These are phyloP conservation scores for Saccharum spontaneum DNA, from an alignment of 176 grass and related monocot species.

Conservation along the genomic window DNA sequence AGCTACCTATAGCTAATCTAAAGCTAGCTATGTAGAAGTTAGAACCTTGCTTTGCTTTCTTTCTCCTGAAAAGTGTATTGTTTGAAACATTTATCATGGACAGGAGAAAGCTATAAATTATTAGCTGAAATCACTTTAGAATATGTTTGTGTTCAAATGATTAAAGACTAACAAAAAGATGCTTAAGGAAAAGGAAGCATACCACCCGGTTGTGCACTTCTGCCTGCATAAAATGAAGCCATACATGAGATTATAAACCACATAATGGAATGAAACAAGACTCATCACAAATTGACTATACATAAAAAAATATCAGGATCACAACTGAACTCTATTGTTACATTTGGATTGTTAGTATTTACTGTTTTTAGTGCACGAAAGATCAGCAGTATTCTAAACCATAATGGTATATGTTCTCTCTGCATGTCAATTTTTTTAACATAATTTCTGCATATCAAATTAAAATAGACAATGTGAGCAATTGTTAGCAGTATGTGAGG, in stretches of 20 bases:
- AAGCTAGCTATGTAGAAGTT: not conserved
- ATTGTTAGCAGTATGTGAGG: slow-evolving; percentile 1
- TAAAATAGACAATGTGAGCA: slow-evolving; percentile 5
- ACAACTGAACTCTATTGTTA: slow-evolving; percentile 3
- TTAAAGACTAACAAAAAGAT: slow-evolving; percentile 14
- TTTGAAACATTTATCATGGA: slow-evolving; percentile 12
- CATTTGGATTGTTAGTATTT: slow-evolving; percentile 5
- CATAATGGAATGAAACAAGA: slow-evolving; percentile 18
- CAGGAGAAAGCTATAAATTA: not conserved
- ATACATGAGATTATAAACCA: slow-evolving; percentile 38
- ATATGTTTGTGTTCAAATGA: slow-evolving; percentile 19
- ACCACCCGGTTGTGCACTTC: slow-evolving; percentile 77
- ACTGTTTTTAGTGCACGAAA: slow-evolving; percentile 4
- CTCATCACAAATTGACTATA: slow-evolving; percentile 6
- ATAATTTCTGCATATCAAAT: not conserved
- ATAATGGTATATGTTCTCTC: slow-evolving; percentile 21
- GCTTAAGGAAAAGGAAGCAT: slow-evolving; percentile 36
- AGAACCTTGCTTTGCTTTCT: not conserved
- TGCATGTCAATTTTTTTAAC: not conserved
- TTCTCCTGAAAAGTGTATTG: not conserved
- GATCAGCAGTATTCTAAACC: not conserved
- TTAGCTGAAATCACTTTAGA: slow-evolving; percentile 9
- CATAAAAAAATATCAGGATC: slow-evolving; percentile 8
- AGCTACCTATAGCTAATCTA: not conserved
- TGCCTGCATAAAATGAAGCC: slow-evolving; percentile 69